Base-by-base conservation (phyloP, 208 protist species). In the Trypanosoma congolense region DNA sequence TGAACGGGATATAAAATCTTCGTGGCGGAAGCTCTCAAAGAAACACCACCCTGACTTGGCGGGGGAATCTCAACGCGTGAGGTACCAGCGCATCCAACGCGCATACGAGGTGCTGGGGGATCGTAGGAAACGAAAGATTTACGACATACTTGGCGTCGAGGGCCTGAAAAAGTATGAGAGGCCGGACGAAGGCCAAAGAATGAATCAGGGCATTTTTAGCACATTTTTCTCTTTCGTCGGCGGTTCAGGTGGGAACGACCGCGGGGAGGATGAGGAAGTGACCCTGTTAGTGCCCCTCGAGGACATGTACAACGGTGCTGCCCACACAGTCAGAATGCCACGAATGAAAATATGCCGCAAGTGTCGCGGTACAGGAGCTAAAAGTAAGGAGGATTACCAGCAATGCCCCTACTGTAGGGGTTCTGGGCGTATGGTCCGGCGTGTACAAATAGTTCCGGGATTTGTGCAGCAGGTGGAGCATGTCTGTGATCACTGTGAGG, bases 291-390 rank as follows among this genome's bases (percentile, higher is more conserved):
- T 96, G 26, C 75, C 70, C 4, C 75, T 98, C 8, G 93, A 96
- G 55, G 90, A 98, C 62, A 40, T 98, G 21, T 98, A 97, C 75
- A 93, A 80, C 16, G 93, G 94, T 47, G 54, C 83, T 2, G 83
- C 87, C 4, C 71, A 80, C 44, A 92, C 91, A 26, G 60, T 96
- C 8, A 70, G 74, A 43, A 62, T 97, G 43, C 38, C 67, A n/a
- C 64, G 92, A 9, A 79, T 70, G n/a, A 92, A 96, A 69, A 61
- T 96, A 53, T 81, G 77, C 63, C 70, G 74, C 28, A 44, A 33
- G 12, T 84, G 77, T 33, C 69, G 70, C 30, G 77, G 77, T 25
- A 73, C 63, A 30, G 77, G 77, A 19, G 73, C 77, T 22, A 38
- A 36, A 30, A 53, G 43, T 4, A 65, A 64, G 26, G 42, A 44